Conservation (phyloP, 192 early-diverging fungal genomes). For the Funneliformis geosporum region DNA sequence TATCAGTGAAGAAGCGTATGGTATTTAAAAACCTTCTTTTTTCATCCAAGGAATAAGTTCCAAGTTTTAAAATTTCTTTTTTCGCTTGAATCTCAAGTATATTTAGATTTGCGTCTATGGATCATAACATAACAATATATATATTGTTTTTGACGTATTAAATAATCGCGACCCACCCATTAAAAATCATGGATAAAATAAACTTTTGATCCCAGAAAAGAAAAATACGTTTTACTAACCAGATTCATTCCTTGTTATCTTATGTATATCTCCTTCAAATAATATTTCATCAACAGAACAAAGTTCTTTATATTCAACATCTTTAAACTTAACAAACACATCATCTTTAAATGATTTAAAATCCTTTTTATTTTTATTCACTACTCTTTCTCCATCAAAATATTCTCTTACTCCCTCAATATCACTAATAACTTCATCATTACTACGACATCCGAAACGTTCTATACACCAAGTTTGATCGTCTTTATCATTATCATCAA, state of each 20-base stretch:
- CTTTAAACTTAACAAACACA: not conserved
- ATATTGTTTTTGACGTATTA: too few species aligned
- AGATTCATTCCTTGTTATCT: not conserved
- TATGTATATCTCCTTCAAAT: not conserved
- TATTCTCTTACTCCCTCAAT: not conserved
- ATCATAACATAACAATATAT: not conserved
- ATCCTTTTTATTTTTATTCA: not conserved
- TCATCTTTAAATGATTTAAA: not conserved
- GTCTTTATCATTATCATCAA: not conserved
- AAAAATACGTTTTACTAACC: not conserved
- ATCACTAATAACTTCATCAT: not conserved
- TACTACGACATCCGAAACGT: not conserved
- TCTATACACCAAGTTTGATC: constrained; percentile 7
- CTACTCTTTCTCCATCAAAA: not conserved
- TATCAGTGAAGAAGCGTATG: not conserved
- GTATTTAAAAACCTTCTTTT: not conserved
- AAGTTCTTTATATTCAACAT: constrained; percentile 4
- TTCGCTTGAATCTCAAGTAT: not conserved
- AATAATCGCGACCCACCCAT: too few species aligned
- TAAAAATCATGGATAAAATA: not conserved
- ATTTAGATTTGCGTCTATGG: not conserved
- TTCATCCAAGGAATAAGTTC: not conserved
- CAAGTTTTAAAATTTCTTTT: not conserved
- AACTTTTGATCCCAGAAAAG: not conserved
- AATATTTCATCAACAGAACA: not conserved